A percentile compares a stretch with the other conserved stretches of the same genome.
Evolutionary conservation across 2,329 filamentous ascomycete species (phyloP).

Genomic region (Aureobasidium sp.): DNA sequence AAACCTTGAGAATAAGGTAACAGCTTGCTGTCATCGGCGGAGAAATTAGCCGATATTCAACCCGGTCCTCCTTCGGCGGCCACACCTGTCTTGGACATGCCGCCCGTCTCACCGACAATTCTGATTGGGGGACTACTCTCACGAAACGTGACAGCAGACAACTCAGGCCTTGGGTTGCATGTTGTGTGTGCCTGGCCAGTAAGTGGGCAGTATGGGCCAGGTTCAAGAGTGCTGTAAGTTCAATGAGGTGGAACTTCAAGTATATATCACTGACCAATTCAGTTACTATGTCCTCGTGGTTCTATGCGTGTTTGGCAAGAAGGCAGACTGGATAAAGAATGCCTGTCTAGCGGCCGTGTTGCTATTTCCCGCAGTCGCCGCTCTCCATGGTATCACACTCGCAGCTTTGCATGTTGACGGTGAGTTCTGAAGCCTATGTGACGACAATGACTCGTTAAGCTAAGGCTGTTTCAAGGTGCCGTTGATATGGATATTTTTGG

Average conservation of each 20-base stretch:
- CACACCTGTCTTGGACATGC: slow-evolving; percentile 31
- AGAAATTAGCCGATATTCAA: slow-evolving; percentile 8
- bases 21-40: neutral
- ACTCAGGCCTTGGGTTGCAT: slow-evolving; percentile 36
- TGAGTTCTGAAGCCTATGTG: slow-evolving; percentile 39
- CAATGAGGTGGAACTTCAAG: neutral
- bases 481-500: slow-evolving; percentile 76
- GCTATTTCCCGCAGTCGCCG: slow-evolving; percentile 69
- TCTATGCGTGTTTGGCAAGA: slow-evolving; percentile 69
- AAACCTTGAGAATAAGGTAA: neutral
- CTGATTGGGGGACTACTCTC: slow-evolving; percentile 31
- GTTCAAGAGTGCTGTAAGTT: slow-evolving; percentile 58
- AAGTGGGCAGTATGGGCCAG: slow-evolving; percentile 63
- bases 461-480: slow-evolving; percentile 51
- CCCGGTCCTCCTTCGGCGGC: slow-evolving; percentile 12
- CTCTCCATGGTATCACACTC: slow-evolving; percentile 69
- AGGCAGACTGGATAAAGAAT: slow-evolving; percentile 66
- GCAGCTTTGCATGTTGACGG: slow-evolving; percentile 65
- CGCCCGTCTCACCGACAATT: slow-evolving; percentile 38
- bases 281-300: slow-evolving; percentile 72
- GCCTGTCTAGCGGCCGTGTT: slow-evolving; percentile 70
- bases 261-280: slow-evolving; percentile 20
- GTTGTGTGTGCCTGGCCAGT: slow-evolving; percentile 66
- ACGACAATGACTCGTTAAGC: slow-evolving; percentile 16
- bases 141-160: slow-evolving; percentile 26